These are phyloP conservation scores for Tulasnella sp. DNA, from an alignment of 768 basidiomycete genomes.

Conservation along the genomic window DNA sequence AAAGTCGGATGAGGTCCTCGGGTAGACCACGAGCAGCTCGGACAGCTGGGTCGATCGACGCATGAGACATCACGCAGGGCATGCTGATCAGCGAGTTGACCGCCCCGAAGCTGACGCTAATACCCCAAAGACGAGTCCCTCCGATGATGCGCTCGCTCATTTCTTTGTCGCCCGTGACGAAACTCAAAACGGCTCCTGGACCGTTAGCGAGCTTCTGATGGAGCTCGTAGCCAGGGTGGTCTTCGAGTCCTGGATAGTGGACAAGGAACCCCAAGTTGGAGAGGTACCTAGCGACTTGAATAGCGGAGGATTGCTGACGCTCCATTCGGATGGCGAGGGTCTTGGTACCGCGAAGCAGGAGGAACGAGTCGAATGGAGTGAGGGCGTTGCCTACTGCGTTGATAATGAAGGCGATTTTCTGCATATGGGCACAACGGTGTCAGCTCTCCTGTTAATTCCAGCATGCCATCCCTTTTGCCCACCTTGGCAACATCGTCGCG, in stretches of 20 bases:
- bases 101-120: slow-evolving; percentile 96
- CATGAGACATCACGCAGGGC: slow-evolving; percentile 99
- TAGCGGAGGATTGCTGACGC: slow-evolving; percentile 81
- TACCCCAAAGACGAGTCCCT: slow-evolving; percentile 92
- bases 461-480: slow-evolving; percentile 32
- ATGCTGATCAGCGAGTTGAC: slow-evolving; percentile 98
- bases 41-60: slow-evolving; percentile 94
- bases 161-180: slow-evolving; percentile 88
- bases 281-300: slow-evolving; percentile 85
- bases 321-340: slow-evolving; percentile 97
- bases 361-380: slow-evolving; percentile 94
- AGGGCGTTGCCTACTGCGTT: slow-evolving; percentile 94
- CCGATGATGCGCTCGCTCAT: slow-evolving; percentile 92
- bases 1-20: slow-evolving; percentile 97
- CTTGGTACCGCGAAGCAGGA: slow-evolving; percentile 93
- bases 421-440: slow-evolving; percentile 14
- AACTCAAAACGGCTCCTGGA: slow-evolving; percentile 91
- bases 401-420: slow-evolving; percentile 90
- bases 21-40: slow-evolving; percentile 95
- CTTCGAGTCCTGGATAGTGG: slow-evolving; percentile 86
- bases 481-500: slow-evolving; percentile 89
- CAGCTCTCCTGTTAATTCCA: not conserved
- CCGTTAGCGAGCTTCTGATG: slow-evolving; percentile 91
- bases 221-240: slow-evolving; percentile 83
- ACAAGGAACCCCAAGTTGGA: slow-evolving; percentile 82